Conservation (phyloP, 352 stramenopile species). For the Phytophthora melonis region DNA sequence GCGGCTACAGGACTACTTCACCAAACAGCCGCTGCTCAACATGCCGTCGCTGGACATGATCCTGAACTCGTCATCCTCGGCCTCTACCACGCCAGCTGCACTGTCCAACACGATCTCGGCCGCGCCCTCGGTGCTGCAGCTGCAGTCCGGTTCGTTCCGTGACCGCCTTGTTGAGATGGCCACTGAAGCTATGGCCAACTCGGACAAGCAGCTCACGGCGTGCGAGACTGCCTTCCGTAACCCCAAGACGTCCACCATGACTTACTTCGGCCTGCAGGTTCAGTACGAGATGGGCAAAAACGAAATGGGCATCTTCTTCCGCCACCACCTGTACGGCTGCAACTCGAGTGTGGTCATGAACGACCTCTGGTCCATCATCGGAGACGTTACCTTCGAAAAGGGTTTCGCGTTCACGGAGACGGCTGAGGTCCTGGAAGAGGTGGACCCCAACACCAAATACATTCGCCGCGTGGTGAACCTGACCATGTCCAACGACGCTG, state of each 20-base stretch:
- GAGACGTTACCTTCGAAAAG: slow-evolving; percentile 80
- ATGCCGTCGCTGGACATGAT: slow-evolving; percentile 90
- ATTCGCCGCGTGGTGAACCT: slow-evolving; percentile 83
- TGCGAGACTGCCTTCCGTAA: slow-evolving; percentile 83
- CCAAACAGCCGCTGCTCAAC: slow-evolving; percentile 90
- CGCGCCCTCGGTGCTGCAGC: slow-evolving; percentile 66
- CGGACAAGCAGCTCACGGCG: slow-evolving; percentile 74
- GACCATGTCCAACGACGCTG: slow-evolving; percentile 76
- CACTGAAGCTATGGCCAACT: slow-evolving; percentile 62
- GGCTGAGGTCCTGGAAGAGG: slow-evolving; percentile 74
- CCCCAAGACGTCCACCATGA: slow-evolving; percentile 90
- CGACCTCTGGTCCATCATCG: slow-evolving; percentile 82
- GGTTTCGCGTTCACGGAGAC: slow-evolving; percentile 87
- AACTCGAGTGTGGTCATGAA: slow-evolving; percentile 74
- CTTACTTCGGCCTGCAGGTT: slow-evolving; percentile 89
- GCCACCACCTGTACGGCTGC: slow-evolving; percentile 85
- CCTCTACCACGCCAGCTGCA: slow-evolving; percentile 60
- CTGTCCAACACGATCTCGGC: slow-evolving; percentile 78
- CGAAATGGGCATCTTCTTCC: slow-evolving; percentile 90
- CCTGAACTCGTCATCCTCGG: slow-evolving; percentile 78
- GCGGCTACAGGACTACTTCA: slow-evolving; percentile 91
- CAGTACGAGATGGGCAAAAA: slow-evolving; percentile 91
- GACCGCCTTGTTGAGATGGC: slow-evolving; percentile 78
- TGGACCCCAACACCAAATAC: slow-evolving; percentile 85
- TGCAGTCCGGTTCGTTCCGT: slow-evolving; percentile 84